Evolutionary conservation across 75 land plant species (phyloP), one percentile per base, ranked within the genome.

Genomic region (Selaginella tamariscina): DNA sequence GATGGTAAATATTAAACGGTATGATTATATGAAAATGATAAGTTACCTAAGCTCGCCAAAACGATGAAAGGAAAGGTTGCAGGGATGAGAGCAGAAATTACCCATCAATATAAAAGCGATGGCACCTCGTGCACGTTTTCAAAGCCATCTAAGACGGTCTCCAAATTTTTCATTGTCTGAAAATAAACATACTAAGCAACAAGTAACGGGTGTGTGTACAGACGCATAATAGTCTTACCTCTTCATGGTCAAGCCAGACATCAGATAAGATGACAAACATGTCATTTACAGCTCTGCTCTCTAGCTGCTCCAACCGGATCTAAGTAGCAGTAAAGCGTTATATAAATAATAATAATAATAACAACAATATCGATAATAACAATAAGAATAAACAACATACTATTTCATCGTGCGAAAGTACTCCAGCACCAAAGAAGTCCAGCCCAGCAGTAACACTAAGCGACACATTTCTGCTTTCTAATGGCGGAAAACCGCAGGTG

Each of bases 191-290:
- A 39, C 49, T 5, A 15, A 39, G 15, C 11, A 39, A 15, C 15
- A 39, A 5, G 49, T 39, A 15, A 39, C 11, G 15, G 15, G 15
- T 39, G 5, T 39, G 49, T 5, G 49, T 15, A 39, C 11, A 15
- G 15, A 39, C 5, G n/a, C n/a, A n/a, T n/a, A n/a, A n/a, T 5
- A 30, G 1, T 31, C 24, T 22, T 70, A 91, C 97, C 86, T 88
- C 88, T 24, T 80, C 83, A 71, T 72, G 67, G 68, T 95, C 99
- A 32, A 95, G 76, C 96, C 97, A 95, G 33, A 95, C 77, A 74
- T 95, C 99, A n/a, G 99, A 90, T 0, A 95, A 77, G 27, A 95
- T 77, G 21, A 95, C 92, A 78, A 95, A 95, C 99, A 95, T 95
- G 74, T 90, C 99, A 78, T 87, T 82, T 2, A 83, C 83, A 29